Percentiles rank a stretch among this genome's conserved stretches.
phyloP scores from a whole-genome alignment of 305 asterid species.

The Fraxinus dipetala region DNA sequence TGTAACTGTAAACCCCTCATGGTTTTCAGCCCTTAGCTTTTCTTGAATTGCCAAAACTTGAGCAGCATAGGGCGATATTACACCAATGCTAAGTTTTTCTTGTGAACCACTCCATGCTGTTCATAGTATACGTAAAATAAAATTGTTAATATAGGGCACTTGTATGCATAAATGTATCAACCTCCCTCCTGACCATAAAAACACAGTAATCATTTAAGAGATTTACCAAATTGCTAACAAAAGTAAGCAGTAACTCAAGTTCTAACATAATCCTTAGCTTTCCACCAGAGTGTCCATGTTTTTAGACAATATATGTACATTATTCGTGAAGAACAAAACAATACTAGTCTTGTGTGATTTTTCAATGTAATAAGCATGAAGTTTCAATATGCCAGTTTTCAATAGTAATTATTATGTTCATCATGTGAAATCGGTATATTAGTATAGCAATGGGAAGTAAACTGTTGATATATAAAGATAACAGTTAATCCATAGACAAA shows the following conservation, averaged over 20 bases:
- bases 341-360: background rate
- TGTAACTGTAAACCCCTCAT: constrained; percentile 43
- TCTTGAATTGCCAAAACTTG: constrained; percentile 59
- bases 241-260: background rate
- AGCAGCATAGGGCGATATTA: constrained; percentile 74
- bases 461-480: background rate
- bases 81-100: constrained; percentile 53
- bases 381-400: background rate
- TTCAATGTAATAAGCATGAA: background rate
- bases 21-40: constrained; percentile 34
- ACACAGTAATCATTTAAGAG: background rate
- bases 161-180: background rate
- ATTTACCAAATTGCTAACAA: background rate
- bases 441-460: background rate
- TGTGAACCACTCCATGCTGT: constrained; percentile 54
- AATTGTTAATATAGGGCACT: background rate
- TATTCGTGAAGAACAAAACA: background rate
- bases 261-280: background rate
- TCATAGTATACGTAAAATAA: background rate
- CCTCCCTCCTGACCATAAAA: background rate
- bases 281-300: too few species aligned
- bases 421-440: background rate
- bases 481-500: background rate
- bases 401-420: background rate
- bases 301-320: background rate